Base-by-base conservation (phyloP, 2,329 filamentous ascomycete species). In the Anthostomella pinea region DNA sequence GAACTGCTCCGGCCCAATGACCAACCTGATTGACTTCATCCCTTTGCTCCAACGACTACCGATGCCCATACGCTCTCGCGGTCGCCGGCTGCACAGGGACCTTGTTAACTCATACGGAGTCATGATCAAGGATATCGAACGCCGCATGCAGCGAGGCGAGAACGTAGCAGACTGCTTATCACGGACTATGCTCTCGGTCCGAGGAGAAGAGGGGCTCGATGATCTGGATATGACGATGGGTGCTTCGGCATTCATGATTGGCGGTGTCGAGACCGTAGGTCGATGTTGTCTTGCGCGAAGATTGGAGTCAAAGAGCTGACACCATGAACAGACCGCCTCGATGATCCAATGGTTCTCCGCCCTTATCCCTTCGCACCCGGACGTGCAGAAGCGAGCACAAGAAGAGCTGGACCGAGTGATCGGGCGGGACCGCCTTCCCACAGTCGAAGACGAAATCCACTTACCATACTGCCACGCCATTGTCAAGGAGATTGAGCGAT, bases 241-340 rank as follows among this genome's bases (percentile, higher is more conserved):
- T 17, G 41, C 41, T 3, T 34, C 41, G 6, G 36, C 30, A 15
- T 40, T 43, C 16, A 43, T 43, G 41, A 40, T 43, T 30, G 41
- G 37, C 6, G 41, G 41, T 5, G 33, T 39, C 18, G 37, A 43
- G 57, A 67, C 8, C 55, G 27, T 18, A 29, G n/a, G n/a, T n/a
- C n/a, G n/a, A n/a, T n/a, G n/a, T n/a, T n/a, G n/a, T n/a, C n/a
- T n/a, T n/a, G n/a, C n/a, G n/a, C n/a, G n/a, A n/a, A n/a, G n/a
- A n/a, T n/a, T n/a, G n/a, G n/a, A n/a, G n/a, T n/a, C n/a, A 25
- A 10, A 25, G 14, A 25, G 11, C 23, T 25, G 14, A 25, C 10
- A 5, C 23, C 11, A n/a, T 25, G 6, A 3, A 1, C 8, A 33
- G 31, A 9, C 31, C 4, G 31, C 31, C 15, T 33, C 38, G 7